Evolutionary conservation across 768 basidiomycete genomes (phyloP).

Genomic region (Scleroderma citrinum): DNA sequence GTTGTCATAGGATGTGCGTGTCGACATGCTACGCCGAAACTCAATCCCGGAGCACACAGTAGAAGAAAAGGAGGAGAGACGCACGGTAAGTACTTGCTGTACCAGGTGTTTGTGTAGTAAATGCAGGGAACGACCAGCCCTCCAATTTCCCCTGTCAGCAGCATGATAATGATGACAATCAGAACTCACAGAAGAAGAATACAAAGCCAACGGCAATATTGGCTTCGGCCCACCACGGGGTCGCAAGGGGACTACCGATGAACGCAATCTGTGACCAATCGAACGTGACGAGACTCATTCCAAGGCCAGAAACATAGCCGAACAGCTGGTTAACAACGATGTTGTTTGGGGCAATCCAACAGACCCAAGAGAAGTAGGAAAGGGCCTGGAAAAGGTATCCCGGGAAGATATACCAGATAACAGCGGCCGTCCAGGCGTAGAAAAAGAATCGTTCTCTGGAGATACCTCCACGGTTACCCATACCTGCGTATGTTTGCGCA

Average conservation of each 20-base stretch:
- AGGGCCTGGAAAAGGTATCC: constrained; percentile 69
- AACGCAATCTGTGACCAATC: constrained; percentile 69
- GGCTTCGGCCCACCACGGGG: constrained; percentile 81
- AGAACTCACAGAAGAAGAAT: constrained; percentile 63
- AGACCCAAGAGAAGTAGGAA: constrained; percentile 54
- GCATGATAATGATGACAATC: constrained; percentile 33
- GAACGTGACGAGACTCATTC: constrained; percentile 74
- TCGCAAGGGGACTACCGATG: constrained; percentile 51
- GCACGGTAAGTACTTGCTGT: constrained; percentile 46
- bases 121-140: constrained; percentile 53
- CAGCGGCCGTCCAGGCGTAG: constrained; percentile 31
- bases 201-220: constrained; percentile 60
- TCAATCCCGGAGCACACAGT: background rate
- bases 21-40: constrained; percentile 38
- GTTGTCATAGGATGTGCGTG: constrained; percentile 63
- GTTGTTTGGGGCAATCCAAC: constrained; percentile 70
- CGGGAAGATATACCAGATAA: constrained; percentile 54
- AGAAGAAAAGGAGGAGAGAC: background rate
- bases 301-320: constrained; percentile 48
- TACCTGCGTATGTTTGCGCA: constrained; percentile 42
- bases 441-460: constrained; percentile 50
- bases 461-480: constrained; percentile 39
- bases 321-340: constrained; percentile 70
- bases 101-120: constrained; percentile 66
- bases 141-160: background rate